Base-by-base conservation (phyloP, 78 protist genomes). In the Tieghemostelium lacteum region DNA sequence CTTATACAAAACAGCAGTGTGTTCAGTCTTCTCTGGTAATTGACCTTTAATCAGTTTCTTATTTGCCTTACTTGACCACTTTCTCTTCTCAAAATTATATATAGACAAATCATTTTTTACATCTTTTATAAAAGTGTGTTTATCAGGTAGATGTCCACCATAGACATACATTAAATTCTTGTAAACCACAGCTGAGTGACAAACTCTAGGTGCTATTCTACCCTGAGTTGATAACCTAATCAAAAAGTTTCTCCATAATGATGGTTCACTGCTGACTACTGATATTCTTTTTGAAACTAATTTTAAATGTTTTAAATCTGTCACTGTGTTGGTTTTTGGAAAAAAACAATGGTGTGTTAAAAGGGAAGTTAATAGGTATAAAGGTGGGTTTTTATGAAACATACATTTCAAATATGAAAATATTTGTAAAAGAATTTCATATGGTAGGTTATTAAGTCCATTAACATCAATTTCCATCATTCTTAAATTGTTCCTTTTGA, bases 81-180 rank as follows among this genome's bases (percentile, higher is more conserved):
- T n/a, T n/a, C 17, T 20, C 69, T 19, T 76, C 61, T 73, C 73
- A 58, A 80, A 80, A 58, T 80, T 62, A 69, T 29, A 80, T 16
- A 52, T 50, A 69, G 66, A 24, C 55, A 80, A 39, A 69, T 80
- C 89, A 58, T 65, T 69, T 26, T 80, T 80, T 36, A 80, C 89
- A 69, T 80, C 89, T 69, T 36, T 66, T 31, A 80, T 80, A 69
- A 80, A 80, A 36, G 89, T 80, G 19, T 80, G 89, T 55, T 77
- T 80, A 58, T 80, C 89, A 8, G 89, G 89, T 22, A 80, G n/a
- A 58, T 80, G 89, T 20, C 89, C 89, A 80, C 89, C 89, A 80
- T 69, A 80, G n/a, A 80, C 77, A 58, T 69, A 80, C 89, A 80
- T 80, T 31, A 28, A 16, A 60, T 80, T 55, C 22, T 80, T 80